Conservation (phyloP, 108 stramenopile species). For the Epipyxis sp. region DNA sequence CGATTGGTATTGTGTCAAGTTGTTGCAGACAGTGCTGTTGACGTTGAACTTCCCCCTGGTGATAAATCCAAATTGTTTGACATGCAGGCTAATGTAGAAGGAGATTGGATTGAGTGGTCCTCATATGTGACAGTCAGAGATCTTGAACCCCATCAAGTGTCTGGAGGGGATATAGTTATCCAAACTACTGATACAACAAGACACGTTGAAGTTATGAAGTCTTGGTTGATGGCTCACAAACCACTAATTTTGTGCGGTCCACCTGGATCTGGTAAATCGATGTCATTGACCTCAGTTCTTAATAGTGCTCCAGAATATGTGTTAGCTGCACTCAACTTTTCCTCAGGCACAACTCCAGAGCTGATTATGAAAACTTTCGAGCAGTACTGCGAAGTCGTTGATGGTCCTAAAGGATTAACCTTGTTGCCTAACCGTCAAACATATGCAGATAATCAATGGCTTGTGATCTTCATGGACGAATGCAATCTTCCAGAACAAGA, state of each 20-base stretch:
- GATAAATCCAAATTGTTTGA: constrained; percentile 52
- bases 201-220: constrained; percentile 81
- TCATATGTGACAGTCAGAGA: constrained; percentile 86
- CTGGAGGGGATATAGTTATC: constrained; percentile 80
- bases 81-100: constrained; percentile 82
- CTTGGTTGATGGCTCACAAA: constrained; percentile 79
- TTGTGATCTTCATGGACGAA: constrained; percentile 98
- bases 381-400: constrained; percentile 86
- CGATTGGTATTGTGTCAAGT: not conserved
- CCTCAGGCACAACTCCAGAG: constrained; percentile 87
- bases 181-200: constrained; percentile 93
- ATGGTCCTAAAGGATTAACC: constrained; percentile 69
- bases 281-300: constrained; percentile 93
- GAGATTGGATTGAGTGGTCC: constrained; percentile 87
- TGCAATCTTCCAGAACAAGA: constrained; percentile 95
- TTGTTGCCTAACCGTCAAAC: constrained; percentile 63
- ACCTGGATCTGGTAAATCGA: constrained; percentile 94
- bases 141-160: constrained; percentile 86
- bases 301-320: constrained; percentile 82
- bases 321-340: constrained; percentile 87
- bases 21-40: not conserved
- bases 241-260: constrained; percentile 95
- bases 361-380: constrained; percentile 86
- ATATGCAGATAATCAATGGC: constrained; percentile 71
- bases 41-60: not conserved